Conservation (phyloP, 2,329 filamentous ascomycete species). For the Byssoonygena ceratinophila region DNA sequence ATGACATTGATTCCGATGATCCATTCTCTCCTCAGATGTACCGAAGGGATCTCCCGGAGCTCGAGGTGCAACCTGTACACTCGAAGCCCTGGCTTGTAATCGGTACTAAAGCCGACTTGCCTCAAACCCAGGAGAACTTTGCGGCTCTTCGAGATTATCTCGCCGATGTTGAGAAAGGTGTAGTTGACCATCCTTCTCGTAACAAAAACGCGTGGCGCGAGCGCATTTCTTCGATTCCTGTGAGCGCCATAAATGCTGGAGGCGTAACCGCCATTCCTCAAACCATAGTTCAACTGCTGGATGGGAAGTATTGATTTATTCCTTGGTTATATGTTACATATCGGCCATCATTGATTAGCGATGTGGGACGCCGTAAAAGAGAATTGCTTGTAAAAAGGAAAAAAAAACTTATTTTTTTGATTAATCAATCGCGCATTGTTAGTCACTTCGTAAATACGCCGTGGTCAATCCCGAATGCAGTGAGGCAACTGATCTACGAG, state of each 20-base stretch:
- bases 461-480: no score
- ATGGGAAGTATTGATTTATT: slow-evolving; percentile 19
- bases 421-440: no score
- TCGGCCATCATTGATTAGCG: no score
- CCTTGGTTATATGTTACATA: no score
- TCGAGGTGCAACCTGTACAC: slow-evolving; percentile 58
- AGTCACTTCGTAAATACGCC: no score
- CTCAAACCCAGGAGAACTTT: slow-evolving; percentile 70
- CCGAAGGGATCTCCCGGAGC: slow-evolving; percentile 13
- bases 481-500: no score
- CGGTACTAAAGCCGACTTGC: slow-evolving; percentile 81
- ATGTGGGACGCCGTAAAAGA: no score
- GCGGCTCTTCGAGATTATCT: slow-evolving; percentile 59
- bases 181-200: slow-evolving; percentile 65
- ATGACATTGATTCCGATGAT: slow-evolving; percentile 3
- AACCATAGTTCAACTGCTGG: slow-evolving; percentile 34
- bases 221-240: slow-evolving; percentile 57
- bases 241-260: slow-evolving; percentile 80
- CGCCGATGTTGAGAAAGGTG: slow-evolving; percentile 51
- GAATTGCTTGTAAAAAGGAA: no score
- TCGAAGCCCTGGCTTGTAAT: slow-evolving; percentile 95
- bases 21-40: background rate
- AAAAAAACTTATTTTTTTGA: no score
- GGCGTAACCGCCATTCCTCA: slow-evolving; percentile 54
- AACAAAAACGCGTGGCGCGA: slow-evolving; percentile 51